Percentiles rank a stretch among this genome's conserved stretches.
These are phyloP conservation scores for Citrus sp. DNA, from an alignment of 345 rosid species.

Conservation along the genomic window DNA sequence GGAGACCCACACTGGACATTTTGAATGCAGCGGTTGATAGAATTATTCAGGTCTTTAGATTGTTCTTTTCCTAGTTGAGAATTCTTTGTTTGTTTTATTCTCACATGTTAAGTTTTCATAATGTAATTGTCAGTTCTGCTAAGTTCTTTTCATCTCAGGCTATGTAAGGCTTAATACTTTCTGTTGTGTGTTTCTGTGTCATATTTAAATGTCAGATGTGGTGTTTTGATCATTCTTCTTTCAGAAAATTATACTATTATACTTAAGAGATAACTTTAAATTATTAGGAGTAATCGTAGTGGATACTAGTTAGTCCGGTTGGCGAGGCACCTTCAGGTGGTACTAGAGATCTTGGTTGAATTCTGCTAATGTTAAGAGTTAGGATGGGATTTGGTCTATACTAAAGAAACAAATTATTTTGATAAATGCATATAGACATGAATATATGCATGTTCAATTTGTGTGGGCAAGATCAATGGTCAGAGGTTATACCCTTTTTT, in stretches of 20 bases:
- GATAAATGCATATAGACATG: background rate
- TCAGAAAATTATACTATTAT: background rate
- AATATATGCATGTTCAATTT: no score
- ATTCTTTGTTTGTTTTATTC: background rate
- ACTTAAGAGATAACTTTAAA: background rate
- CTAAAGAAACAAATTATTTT: background rate
- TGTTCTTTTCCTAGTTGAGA: slow-evolving; percentile 13
- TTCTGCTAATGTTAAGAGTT: no score
- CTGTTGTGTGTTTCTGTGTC: background rate
- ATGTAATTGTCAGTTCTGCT: background rate
- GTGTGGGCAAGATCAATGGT: background rate
- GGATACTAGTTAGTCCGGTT: background rate
- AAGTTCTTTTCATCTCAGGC: background rate
- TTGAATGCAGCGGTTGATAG: slow-evolving; percentile 41
- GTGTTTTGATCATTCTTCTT: background rate
- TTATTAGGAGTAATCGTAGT: background rate
- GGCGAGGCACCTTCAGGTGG: background rate
- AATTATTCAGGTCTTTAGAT: slow-evolving; percentile 56
- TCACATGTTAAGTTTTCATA: background rate
- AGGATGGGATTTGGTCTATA: background rate
- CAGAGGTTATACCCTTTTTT: background rate
- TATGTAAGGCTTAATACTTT: background rate
- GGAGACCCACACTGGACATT: slow-evolving; percentile 30
- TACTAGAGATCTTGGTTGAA: background rate
- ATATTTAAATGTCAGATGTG: background rate